These are phyloP conservation scores for Casaregolazyma lundiana DNA, from an alignment of 1,139 yeast species.

Conservation along the genomic window DNA sequence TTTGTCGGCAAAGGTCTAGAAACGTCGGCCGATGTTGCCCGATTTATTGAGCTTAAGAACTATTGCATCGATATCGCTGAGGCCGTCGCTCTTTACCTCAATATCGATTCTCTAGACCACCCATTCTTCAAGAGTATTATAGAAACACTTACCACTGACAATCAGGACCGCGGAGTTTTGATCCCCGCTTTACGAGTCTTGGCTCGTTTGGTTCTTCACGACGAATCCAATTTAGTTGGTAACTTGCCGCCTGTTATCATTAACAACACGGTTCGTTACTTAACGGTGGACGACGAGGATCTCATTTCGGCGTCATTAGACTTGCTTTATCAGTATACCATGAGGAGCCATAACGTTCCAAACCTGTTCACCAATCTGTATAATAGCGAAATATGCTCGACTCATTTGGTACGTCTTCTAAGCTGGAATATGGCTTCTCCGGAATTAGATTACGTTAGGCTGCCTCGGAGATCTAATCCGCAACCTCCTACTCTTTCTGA, in stretches of 20 bases:
- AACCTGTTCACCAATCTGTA: constrained; percentile 30
- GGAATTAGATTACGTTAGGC: constrained; percentile 33
- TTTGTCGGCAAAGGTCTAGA: constrained; percentile 47
- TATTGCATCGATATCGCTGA: constrained; percentile 80
- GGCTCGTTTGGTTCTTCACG: constrained; percentile 38
- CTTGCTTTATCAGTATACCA: constrained; percentile 60
- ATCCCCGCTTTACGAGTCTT: constrained; percentile 38
- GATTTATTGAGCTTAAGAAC: constrained; percentile 53
- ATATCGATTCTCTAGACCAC: constrained; percentile 57
- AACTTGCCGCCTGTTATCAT: constrained; percentile 24
- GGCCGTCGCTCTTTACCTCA: constrained; percentile 74
- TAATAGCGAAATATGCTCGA: constrained; percentile 47
- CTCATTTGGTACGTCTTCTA: constrained; percentile 53
- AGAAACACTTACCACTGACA: constrained; percentile 17
- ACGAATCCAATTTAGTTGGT: constrained; percentile 38
- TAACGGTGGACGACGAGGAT: constrained; percentile 54
- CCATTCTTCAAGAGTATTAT: constrained; percentile 32
- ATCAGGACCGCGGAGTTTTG: constrained; percentile 36
- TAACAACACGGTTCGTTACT: constrained; percentile 41
- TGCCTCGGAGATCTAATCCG: constrained; percentile 35
- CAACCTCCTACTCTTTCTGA: constrained; percentile 65
- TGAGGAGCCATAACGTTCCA: constrained; percentile 41
- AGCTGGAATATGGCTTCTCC: constrained; percentile 45
- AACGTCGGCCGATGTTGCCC: constrained; percentile 37
- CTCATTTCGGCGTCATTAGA: constrained; percentile 61